Evolutionary conservation across 139 green algal species (phyloP).

Genomic region (Micractinium sp.): DNA sequence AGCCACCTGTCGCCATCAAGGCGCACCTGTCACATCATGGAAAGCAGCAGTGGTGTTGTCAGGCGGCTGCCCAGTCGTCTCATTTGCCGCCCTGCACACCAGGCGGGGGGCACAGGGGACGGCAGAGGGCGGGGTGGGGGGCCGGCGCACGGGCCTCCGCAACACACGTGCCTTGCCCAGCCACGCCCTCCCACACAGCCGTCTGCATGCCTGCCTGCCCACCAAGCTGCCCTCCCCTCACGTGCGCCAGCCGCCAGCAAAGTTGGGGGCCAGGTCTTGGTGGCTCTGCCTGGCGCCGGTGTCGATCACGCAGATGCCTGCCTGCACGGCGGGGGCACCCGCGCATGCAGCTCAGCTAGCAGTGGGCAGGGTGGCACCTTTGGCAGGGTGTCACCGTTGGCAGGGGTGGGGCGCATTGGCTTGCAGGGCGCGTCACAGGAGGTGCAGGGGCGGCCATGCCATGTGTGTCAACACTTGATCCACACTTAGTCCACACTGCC

Average conservation of each 20-base stretch:
- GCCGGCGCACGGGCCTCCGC: neutral
- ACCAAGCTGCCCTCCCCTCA: neutral
- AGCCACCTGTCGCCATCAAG: too few relatives aligned
- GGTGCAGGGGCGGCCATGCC: too few relatives aligned
- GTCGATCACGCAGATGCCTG: slow-evolving; percentile 2
- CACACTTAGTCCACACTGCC: too few relatives aligned
- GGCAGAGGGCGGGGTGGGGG: too few relatives aligned
- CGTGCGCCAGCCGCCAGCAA: neutral
- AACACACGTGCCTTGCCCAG: neutral
- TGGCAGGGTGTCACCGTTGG: neutral
- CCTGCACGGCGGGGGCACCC: slow-evolving; percentile 27
- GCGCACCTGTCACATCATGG: neutral
- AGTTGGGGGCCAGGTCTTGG: slow-evolving; percentile 1
- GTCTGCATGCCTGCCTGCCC: too few relatives aligned
- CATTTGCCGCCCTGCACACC: too few relatives aligned
- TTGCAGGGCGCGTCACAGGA: too few relatives aligned
- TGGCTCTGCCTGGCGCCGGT: neutral
- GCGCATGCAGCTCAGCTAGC: neutral
- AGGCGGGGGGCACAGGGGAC: too few relatives aligned
- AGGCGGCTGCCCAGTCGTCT: too few relatives aligned
- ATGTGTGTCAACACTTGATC: too few relatives aligned
- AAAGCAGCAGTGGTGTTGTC: neutral
- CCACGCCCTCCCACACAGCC: too few relatives aligned
- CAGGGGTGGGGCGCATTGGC: neutral
- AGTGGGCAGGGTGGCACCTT: too few relatives aligned